phyloP scores from a whole-genome alignment of 768 basidiomycete genomes.

The Hirschioporus abietinus region DNA sequence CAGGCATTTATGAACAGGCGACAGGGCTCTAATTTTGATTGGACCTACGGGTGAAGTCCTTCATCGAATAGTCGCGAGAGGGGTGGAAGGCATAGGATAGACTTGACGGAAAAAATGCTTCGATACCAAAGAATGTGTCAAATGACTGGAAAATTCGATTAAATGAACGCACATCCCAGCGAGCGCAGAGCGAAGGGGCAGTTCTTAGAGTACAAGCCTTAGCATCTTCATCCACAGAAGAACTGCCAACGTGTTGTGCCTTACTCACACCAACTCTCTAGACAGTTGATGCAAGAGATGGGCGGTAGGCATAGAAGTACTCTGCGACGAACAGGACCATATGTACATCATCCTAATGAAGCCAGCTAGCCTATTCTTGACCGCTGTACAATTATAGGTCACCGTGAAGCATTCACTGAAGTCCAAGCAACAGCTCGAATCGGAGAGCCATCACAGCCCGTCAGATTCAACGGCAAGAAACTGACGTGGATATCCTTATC shows the following conservation, averaged over 20 bases:
- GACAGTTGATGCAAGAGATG: not conserved
- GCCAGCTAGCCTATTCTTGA: not conserved
- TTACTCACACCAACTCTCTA: not conserved
- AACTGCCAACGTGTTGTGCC: not conserved
- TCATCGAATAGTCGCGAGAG: too few species aligned
- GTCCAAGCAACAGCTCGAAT: conserved; percentile 55
- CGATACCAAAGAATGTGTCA: too few species aligned
- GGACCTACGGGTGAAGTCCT: too few species aligned
- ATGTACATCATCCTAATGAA: not conserved
- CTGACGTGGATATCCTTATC: conserved; percentile 38
- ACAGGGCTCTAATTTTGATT: not conserved
- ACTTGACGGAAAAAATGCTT: too few species aligned
- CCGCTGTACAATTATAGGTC: not conserved
- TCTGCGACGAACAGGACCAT: not conserved
- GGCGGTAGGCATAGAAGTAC: not conserved
- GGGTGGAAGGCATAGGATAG: too few species aligned
- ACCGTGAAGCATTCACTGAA: not conserved
- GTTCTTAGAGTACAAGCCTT: not conserved
- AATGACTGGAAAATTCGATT: too few species aligned
- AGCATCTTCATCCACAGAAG: not conserved
- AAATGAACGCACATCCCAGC: too few species aligned
- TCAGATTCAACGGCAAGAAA: conserved; percentile 54
- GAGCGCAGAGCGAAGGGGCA: too few species aligned
- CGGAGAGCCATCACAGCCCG: conserved; percentile 61
- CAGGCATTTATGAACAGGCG: not conserved